phyloP scores from a whole-genome alignment of 768 basidiomycete genomes.

The Suillus brevipes region DNA sequence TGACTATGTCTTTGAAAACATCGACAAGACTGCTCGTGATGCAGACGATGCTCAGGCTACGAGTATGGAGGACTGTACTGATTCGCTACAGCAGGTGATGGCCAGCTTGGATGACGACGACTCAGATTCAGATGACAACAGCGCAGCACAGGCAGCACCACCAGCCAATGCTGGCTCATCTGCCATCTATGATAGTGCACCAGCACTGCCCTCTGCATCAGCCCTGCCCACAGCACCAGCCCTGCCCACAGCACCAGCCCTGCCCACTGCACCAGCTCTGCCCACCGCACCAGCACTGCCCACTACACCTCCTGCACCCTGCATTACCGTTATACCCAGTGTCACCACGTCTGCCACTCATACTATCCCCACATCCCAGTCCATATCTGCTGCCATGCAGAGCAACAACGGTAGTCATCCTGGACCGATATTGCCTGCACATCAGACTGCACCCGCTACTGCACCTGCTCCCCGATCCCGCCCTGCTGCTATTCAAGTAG shows the following conservation, averaged over 20 bases:
- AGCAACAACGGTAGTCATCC: background rate
- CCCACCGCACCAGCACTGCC: background rate
- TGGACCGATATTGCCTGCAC: background rate
- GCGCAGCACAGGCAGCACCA: too few species aligned
- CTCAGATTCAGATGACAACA: background rate
- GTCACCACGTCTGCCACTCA: background rate
- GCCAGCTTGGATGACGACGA: background rate
- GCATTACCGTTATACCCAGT: background rate
- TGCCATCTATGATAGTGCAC: background rate
- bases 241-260: background rate
- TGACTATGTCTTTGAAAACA: conserved; percentile 3
- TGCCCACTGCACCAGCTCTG: background rate
- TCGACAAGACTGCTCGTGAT: background rate
- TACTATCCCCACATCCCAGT: background rate
- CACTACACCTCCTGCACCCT: background rate
- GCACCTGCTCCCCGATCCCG: background rate
- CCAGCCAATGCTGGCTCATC: background rate
- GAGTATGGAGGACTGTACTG: background rate
- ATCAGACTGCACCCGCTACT: background rate
- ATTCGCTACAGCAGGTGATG: background rate
- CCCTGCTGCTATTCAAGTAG: background rate
- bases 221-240: too few species aligned
- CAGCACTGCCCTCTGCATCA: background rate
- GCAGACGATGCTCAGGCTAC: background rate
- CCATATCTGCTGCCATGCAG: background rate